phyloP scores from a whole-genome alignment of 2,329 filamentous ascomycete species.

The Aspergillus hiratsukae region DNA sequence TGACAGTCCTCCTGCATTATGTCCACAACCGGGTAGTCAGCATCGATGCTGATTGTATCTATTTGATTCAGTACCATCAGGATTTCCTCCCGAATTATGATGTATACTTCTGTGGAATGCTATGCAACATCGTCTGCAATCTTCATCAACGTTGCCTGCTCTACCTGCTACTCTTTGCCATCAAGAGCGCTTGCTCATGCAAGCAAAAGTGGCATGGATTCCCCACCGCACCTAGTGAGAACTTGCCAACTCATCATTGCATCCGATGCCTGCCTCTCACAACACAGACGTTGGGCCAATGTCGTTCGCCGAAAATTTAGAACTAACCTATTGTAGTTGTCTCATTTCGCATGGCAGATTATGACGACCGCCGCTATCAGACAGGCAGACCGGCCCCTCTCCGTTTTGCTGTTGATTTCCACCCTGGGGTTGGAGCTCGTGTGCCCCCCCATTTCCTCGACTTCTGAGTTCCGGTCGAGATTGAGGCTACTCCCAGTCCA shows the following conservation, averaged over 20 bases:
- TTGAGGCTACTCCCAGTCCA: neutral
- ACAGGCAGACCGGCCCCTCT: neutral
- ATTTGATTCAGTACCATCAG: neutral
- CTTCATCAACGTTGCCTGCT: constrained; percentile 11
- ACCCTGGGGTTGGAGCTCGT: neutral
- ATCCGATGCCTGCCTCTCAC: constrained; percentile 49
- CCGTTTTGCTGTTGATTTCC: neutral
- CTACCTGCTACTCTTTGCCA: constrained; percentile 4
- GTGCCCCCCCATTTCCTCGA: neutral
- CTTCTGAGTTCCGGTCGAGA: neutral
- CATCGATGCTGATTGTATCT: neutral
- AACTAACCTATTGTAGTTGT: constrained; percentile 1
- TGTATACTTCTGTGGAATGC: constrained; percentile 2
- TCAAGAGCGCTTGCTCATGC: constrained; percentile 8
- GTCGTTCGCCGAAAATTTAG: constrained; percentile 9
- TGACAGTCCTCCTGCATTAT: neutral
- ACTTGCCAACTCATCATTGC: constrained; percentile 73
- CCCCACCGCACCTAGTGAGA: constrained; percentile 34
- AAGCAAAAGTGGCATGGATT: constrained; percentile 44
- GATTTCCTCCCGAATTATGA: neutral
- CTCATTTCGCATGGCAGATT: constrained; percentile 8
- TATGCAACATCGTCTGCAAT: constrained; percentile 10
- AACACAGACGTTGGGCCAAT: constrained; percentile 16
- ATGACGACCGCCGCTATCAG: neutral
- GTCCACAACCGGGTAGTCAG: neutral